Percentiles rank a stretch among this genome's conserved stretches.
These are phyloP conservation scores for Sporothrix euskadiensis DNA, from an alignment of 2,329 filamentous ascomycete species.

Conservation along the genomic window DNA sequence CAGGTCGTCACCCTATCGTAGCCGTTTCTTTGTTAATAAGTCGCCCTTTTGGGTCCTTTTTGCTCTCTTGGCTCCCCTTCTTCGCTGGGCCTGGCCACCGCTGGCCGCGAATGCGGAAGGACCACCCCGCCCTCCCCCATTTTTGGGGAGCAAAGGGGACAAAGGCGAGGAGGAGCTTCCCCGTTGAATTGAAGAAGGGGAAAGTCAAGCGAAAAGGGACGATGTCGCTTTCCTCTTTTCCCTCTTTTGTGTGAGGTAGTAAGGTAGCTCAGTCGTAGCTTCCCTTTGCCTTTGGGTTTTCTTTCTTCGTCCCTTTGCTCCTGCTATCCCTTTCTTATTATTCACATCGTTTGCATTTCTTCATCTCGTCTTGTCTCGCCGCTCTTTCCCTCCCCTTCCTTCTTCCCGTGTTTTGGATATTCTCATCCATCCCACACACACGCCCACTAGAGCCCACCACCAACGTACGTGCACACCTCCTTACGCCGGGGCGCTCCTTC, in stretches of 20 bases:
- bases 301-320: not conserved
- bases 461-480: constrained; percentile 14
- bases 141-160: constrained; percentile 6
- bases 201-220: not conserved
- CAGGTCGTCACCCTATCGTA: constrained; percentile 4
- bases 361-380: constrained; percentile 9
- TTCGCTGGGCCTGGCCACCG: not conserved
- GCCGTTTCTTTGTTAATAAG: constrained; percentile 17
- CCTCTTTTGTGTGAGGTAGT: not conserved
- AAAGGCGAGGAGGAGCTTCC: not conserved
- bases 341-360: not conserved
- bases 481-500: constrained; percentile 15
- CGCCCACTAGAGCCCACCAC: not conserved
- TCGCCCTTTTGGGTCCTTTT: not conserved
- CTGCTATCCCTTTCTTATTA: not conserved
- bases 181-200: not conserved
- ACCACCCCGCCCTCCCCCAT: constrained; percentile 16
- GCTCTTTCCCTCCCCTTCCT: constrained; percentile 17
- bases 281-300: not conserved
- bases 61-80: not conserved
- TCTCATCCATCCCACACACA: constrained; percentile 8
- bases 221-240: not conserved
- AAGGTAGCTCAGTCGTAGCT: not conserved
- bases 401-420: constrained; percentile 20
- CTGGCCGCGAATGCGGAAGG: constrained; percentile 15